These are phyloP conservation scores for Fusarium sp. DNA, from an alignment of 2,329 filamentous ascomycete genomes.

Conservation along the genomic window DNA sequence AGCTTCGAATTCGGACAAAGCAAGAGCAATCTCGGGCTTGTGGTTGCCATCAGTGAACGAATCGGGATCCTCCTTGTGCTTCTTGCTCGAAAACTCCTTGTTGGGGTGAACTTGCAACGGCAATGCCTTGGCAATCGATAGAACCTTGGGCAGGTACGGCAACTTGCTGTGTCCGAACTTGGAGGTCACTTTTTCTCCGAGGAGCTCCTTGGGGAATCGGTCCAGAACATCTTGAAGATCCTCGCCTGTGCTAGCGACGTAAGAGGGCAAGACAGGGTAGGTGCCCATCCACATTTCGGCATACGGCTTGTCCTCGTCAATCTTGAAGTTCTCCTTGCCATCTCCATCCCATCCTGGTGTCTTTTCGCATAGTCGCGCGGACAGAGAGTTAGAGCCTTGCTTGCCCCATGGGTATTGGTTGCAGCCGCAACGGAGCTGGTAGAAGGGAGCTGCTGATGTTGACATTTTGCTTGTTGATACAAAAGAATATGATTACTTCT, in stretches of 20 bases:
- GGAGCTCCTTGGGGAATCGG: constrained; percentile 67
- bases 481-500: not conserved
- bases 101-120: constrained; percentile 81
- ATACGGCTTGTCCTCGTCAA: constrained; percentile 73
- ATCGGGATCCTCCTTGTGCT: constrained; percentile 72
- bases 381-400: constrained; percentile 71
- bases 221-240: constrained; percentile 73
- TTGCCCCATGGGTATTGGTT: constrained; percentile 79
- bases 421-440: constrained; percentile 60
- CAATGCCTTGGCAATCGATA: constrained; percentile 80
- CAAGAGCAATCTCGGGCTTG: constrained; percentile 83
- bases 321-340: constrained; percentile 60
- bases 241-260: constrained; percentile 70
- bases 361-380: constrained; percentile 72
- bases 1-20: constrained; percentile 76
- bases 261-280: constrained; percentile 76
- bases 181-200: constrained; percentile 70
- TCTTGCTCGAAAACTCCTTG: constrained; percentile 70
- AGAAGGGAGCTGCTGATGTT: constrained; percentile 48
- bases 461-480: constrained; percentile 22
- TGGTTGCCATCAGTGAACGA: constrained; percentile 79
- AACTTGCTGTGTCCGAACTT: constrained; percentile 71
- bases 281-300: constrained; percentile 81
- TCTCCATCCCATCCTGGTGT: constrained; percentile 62
- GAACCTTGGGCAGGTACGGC: constrained; percentile 79